Percentiles rank a stretch among this genome's conserved stretches.
Conservation (phyloP, 1,139 yeast species). For the Sugiyamaella japonica region DNA sequence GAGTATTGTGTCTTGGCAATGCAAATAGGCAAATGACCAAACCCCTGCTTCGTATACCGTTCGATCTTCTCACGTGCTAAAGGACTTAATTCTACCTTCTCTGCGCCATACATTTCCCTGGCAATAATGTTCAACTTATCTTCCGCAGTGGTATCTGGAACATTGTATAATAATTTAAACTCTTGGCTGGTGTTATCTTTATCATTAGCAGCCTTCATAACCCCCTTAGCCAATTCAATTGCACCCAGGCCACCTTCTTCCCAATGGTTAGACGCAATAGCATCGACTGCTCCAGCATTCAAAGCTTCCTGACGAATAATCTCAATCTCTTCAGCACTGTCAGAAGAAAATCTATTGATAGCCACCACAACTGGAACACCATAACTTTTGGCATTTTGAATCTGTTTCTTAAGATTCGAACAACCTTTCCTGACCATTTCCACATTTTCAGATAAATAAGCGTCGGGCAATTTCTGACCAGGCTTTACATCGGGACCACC, state of each 20-base stretch:
- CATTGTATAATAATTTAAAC: slow-evolving; percentile 72
- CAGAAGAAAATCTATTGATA: slow-evolving; percentile 87
- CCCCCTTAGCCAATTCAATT: slow-evolving; percentile 80
- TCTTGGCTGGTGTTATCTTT: slow-evolving; percentile 53
- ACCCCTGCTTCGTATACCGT: slow-evolving; percentile 84
- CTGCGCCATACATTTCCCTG: slow-evolving; percentile 91
- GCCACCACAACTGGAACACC: slow-evolving; percentile 97
- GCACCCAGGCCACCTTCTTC: slow-evolving; percentile 98
- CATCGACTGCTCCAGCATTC: slow-evolving; percentile 93
- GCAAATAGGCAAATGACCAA: slow-evolving; percentile 89
- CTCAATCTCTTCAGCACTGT: slow-evolving; percentile 79
- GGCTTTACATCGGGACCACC: slow-evolving; percentile 99
- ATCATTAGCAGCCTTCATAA: slow-evolving; percentile 56
- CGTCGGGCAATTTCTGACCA: slow-evolving; percentile 86
- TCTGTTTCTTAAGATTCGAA: slow-evolving; percentile 88
- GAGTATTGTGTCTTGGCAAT: slow-evolving; percentile 98
- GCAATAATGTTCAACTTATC: slow-evolving; percentile 84
- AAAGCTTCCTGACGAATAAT: slow-evolving; percentile 80
- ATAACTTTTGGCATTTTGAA: slow-evolving; percentile 77
- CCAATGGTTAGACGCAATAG: slow-evolving; percentile 96
- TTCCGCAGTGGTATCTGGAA: slow-evolving; percentile 68
- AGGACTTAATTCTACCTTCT: slow-evolving; percentile 79
- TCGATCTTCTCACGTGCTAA: slow-evolving; percentile 84
- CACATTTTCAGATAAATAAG: slow-evolving; percentile 79
- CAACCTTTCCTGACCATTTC: slow-evolving; percentile 85